Evolutionary conservation across 2,329 filamentous ascomycete genomes (phyloP).

Genomic region (Penicillium frequentans): DNA sequence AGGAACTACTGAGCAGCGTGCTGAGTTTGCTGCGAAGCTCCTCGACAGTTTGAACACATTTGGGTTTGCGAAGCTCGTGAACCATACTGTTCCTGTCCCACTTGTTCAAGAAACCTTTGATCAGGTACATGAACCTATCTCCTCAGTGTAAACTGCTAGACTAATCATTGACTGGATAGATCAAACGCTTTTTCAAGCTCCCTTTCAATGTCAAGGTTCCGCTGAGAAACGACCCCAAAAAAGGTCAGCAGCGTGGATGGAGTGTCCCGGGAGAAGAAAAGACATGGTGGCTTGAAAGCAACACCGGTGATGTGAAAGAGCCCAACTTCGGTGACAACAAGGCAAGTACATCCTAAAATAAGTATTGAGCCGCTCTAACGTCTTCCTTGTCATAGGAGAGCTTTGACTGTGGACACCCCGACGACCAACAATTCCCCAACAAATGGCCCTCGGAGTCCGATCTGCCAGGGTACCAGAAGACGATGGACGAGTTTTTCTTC

Average conservation of each 20-base stretch:
- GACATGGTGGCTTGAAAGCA: slow-evolving; percentile 1
- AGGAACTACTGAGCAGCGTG: background rate
- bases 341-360: background rate
- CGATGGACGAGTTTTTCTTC: slow-evolving; percentile 7
- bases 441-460: slow-evolving; percentile 6
- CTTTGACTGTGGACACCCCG: slow-evolving; percentile 6
- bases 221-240: background rate
- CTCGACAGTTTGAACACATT: background rate
- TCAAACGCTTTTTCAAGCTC: background rate
- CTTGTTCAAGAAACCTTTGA: background rate
- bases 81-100: background rate
- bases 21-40: background rate
- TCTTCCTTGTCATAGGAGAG: slow-evolving; percentile 2
- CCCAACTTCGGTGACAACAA: background rate
- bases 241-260: slow-evolving; percentile 1
- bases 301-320: background rate
- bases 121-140: background rate
- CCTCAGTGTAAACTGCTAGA: too few species aligned
- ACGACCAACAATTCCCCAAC: slow-evolving; percentile 8
- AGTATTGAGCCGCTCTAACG: background rate
- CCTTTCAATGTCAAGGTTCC: background rate
- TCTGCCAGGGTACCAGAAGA: slow-evolving; percentile 1
- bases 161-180: background rate
- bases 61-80: background rate
- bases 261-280: background rate